Base-by-base conservation (phyloP, 2,329 filamentous ascomycete species). In the Sclerotinia nivalis region DNA sequence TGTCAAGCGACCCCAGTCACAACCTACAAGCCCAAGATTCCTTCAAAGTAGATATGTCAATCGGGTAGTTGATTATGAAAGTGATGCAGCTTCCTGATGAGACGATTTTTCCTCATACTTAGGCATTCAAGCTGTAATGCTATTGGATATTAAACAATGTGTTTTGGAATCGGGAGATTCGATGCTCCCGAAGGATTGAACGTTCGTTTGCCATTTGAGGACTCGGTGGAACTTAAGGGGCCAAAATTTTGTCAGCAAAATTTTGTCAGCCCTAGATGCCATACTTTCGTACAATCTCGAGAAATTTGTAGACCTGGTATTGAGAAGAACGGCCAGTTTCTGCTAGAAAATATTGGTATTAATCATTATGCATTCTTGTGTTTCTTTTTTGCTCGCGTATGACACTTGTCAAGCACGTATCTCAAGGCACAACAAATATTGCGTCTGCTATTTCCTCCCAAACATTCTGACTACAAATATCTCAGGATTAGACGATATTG, bases 1-100 rank as follows among this genome's bases (percentile, higher is more conserved):
- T 64, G 49, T 37, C 66, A 69, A 64, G 49, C 47, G 37, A 47
- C 25, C 37, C 47, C 25, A 64, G 49, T 69, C 25, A 47, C 10
- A 2, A 37, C 20, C 47, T 28, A 31, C 15, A 45, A 64, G 47
- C 49, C 56, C 37, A 20, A 28, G 34, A 64, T 54, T 69, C 47
- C 66, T 69, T n/a, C 50, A 20, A 15, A 47, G 37, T 10, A 49
- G 49, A 34, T 40, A 37, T 34, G 20, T 49, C 2, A 10, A 47
- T 54, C 31, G 10, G 4, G 5, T 37, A 43, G 25, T 34, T 40
- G 64, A 37, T 20, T 34, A 34, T 22, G 20, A 58, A 9, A 28
- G 49, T 28, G 50, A 66, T 40, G 13, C 18, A 28, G 18, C 64
- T 66, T 66, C 25, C 25, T 55, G 37, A 37, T 64, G 64, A 49